Percentiles rank a stretch among this genome's conserved stretches.
phyloP scores from a whole-genome alignment of 208 protist genomes.

The Leishmania martiniquensis region DNA sequence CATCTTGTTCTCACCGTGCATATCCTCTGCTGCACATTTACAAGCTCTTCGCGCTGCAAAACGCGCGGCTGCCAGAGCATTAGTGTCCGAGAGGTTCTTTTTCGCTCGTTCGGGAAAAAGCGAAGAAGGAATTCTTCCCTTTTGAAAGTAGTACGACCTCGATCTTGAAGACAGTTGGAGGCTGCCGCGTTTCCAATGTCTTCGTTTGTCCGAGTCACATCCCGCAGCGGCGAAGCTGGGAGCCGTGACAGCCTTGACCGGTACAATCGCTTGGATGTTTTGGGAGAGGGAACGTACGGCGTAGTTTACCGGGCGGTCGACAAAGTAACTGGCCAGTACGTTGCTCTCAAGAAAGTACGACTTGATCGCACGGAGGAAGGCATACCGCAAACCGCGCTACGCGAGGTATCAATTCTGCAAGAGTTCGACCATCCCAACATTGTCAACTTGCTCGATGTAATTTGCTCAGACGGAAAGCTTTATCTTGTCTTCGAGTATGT shows the following conservation, averaged over 20 bases:
- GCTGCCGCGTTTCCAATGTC: conserved; percentile 42
- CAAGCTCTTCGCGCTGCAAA: not conserved
- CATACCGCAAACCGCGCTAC: conserved; percentile 97
- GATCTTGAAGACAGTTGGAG: not conserved
- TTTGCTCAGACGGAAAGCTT: conserved; percentile 88
- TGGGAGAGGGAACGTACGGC: conserved; percentile 94
- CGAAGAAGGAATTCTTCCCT: not conserved
- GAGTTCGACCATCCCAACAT: conserved; percentile 98
- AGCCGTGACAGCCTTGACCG: conserved; percentile 78
- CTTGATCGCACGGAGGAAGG: conserved; percentile 98
- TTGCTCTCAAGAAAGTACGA: conserved; percentile 98
- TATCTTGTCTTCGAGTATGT: conserved; percentile 94
- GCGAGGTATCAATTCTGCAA: conserved; percentile 98
- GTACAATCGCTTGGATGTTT: conserved; percentile 88
- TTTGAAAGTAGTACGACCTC: not conserved
- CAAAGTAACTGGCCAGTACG: conserved; percentile 77
- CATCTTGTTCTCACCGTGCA: not conserved
- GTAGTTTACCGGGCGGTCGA: conserved; percentile 93
- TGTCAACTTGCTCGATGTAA: conserved; percentile 93
- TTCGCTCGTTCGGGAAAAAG: not conserved
- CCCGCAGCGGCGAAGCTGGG: conserved; percentile 36
- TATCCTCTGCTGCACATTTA: not conserved
- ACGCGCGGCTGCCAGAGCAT: not conserved
- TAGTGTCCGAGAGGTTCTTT: not conserved
- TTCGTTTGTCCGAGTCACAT: conserved; percentile 46